Evolutionary conservation across 192 early-diverging fungal species (phyloP), one percentile per base, ranked within the genome.

Genomic region (Coemansia sp.): DNA sequence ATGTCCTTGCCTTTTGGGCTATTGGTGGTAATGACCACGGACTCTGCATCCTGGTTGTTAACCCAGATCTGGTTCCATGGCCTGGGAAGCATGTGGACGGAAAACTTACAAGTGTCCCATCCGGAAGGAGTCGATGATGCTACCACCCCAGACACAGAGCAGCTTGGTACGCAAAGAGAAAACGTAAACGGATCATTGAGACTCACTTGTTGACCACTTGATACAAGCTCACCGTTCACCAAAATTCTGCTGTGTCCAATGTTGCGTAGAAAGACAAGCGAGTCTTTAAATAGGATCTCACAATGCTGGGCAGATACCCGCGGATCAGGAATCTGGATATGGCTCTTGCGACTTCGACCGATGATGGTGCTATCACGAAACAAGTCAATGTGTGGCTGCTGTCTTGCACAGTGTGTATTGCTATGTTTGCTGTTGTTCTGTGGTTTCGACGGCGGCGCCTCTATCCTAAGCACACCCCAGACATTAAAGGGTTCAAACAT

Each of bases 31-130:
- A 59, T 59, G 1, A 59, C 57, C 57, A 59, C 16, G 16, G 13
- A 38, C 14, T 32, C 39, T 41, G 39, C 25, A 42, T 14, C 54
- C 41, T 77, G 46, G 42, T 43, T 49, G 44, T 58, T 64, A 9
- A 65, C 40, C 79, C 79, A 82, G 19, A 67, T 60, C 64, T 74
- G 68, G 58, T 65, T 71, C 79, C 79, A 77, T 19, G 79, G 79
- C 63, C 65, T 76, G 22, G 68, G 49, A 6, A 65, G 63, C n/a
- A 76, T 49, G 9, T 56, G 50, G 9, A 82, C 43, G 5, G 61
- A 41, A 48, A 82, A 74, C 5, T 17, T 53, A 39, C 77, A 74
- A 42, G 38, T 9, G 9, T 5, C 5, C 16, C 7, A 10, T 2
- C n/a, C 7, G 37, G 16, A 5, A 38, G 1, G 32, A 9, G 32